Evolutionary conservation across 176 grass and related monocot genomes (phyloP), one percentile per base, ranked within the genome.

Genomic region (Chloris gayana): DNA sequence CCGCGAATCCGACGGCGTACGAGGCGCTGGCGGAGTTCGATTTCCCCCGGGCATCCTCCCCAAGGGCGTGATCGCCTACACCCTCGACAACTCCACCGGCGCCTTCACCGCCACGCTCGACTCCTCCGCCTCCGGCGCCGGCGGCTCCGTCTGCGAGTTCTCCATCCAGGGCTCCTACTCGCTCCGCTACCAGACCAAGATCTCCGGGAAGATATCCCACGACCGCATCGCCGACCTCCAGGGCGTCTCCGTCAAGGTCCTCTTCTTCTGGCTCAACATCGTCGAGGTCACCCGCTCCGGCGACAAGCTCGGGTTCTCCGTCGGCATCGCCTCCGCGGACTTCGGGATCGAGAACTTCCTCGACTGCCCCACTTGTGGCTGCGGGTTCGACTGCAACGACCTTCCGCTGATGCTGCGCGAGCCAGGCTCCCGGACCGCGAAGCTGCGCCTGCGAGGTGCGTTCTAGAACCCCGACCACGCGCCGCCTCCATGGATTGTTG

Each of bases 181-280:
- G 71, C 90, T 98, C 17, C 81, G 86, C 39, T 98, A 98, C 92
- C 76, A 91, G 64, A 79, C 88, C 61, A 71, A 80, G 37, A 91
- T 98, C 88, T 50, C 88, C 41, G 95, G 95, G 66, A 85, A 29
- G 59, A 98, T 98, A 81, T 6, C 71, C 32, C 67, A 59, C 45
- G 86, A 84, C 77, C 73, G 9, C 50, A 92, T 98, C 73, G 14
- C 64, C 66, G 29, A 89, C 58, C 92, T 98, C 85, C 7, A 44
- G 18, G 95, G 95, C 35, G 90, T 98, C 75, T 80, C 85, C 72
- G 95, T 98, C 81, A 94, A 98, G 90, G 47, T 98, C 54, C 90
- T 98, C 74, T 83, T 98, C 77, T 85, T 98, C 61, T 98, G 92
- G 90, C 34, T 98, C 71, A 94, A 94, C 89, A 98, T 98, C 82